Conservation (phyloP, 192 early-diverging fungal genomes). For the Radiomyces spectabilis region DNA sequence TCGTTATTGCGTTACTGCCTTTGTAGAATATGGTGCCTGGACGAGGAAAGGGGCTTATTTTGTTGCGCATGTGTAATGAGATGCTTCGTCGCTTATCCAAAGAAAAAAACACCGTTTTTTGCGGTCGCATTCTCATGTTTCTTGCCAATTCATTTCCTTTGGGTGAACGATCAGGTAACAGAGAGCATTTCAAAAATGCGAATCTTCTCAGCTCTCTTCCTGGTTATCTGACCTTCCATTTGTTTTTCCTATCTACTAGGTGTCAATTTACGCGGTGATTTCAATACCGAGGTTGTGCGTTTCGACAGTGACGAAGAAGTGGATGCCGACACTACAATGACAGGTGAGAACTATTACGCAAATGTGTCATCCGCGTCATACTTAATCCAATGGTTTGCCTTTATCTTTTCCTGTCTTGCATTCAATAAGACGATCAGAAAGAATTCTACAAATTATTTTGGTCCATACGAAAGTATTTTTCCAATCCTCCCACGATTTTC, state of each 20-base stretch:
- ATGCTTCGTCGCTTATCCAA: slow-evolving; percentile 85
- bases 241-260: slow-evolving; percentile 26
- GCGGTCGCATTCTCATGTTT: slow-evolving; percentile 85
- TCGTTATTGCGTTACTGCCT: not conserved
- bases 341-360: slow-evolving; percentile 9
- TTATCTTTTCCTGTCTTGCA: not conserved
- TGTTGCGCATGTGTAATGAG: slow-evolving; percentile 84
- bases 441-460: slow-evolving; percentile 70
- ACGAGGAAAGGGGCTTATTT: slow-evolving; percentile 75
- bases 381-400: not conserved
- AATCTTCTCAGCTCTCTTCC: not conserved
- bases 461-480: slow-evolving; percentile 70
- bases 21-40: slow-evolving; percentile 58
- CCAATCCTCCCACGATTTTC: slow-evolving; percentile 54
- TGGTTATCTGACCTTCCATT: not conserved
- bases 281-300: slow-evolving; percentile 65
- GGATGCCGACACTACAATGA: slow-evolving; percentile 28
- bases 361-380: not conserved
- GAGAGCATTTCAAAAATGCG: not conserved
- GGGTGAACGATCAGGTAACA: slow-evolving; percentile 73
- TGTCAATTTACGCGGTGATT: slow-evolving; percentile 86
- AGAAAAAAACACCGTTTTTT: slow-evolving; percentile 68
- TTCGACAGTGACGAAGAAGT: slow-evolving; percentile 38
- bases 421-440: slow-evolving; percentile 18
- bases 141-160: slow-evolving; percentile 81